Percentiles rank a stretch among this genome's conserved stretches.
These are phyloP conservation scores for Aspergillus fructus DNA, from an alignment of 2,329 filamentous ascomycete species.

Conservation along the genomic window DNA sequence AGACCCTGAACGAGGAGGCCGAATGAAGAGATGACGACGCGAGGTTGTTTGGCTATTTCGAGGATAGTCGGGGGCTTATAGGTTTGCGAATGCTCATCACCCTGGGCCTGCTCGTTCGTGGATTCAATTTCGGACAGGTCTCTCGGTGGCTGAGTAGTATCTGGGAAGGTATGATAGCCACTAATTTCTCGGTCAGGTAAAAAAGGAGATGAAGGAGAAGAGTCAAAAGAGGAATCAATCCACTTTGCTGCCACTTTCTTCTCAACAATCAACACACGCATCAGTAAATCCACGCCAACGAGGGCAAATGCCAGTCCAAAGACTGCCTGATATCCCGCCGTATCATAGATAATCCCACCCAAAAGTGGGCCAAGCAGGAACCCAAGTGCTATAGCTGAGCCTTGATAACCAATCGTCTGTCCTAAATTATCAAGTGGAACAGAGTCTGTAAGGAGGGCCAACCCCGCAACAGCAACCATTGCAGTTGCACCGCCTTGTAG, in stretches of 20 bases:
- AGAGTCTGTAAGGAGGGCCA: slow-evolving; percentile 60
- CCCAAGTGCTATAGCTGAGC: slow-evolving; percentile 58
- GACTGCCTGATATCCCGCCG: slow-evolving; percentile 58
- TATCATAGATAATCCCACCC: slow-evolving; percentile 61
- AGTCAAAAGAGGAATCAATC: slow-evolving; percentile 18
- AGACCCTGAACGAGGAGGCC: slow-evolving; percentile 52
- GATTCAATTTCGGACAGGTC: neutral
- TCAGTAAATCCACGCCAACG: slow-evolving; percentile 57
- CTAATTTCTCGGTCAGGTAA: slow-evolving; percentile 39
- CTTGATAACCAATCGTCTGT: slow-evolving; percentile 59
- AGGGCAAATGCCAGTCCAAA: slow-evolving; percentile 58
- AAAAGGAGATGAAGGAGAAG: slow-evolving; percentile 27
- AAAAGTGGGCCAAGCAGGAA: slow-evolving; percentile 58
- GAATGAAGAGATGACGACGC: slow-evolving; percentile 58
- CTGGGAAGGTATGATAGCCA: slow-evolving; percentile 25
- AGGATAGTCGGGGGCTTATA: slow-evolving; percentile 15
- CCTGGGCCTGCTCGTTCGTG: neutral
- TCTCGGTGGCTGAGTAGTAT: neutral
- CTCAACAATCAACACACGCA: slow-evolving; percentile 63
- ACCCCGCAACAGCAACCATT: slow-evolving; percentile 60
- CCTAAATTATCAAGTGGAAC: slow-evolving; percentile 58
- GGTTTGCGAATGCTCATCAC: neutral
- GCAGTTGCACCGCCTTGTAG: slow-evolving; percentile 59
- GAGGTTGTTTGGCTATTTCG: slow-evolving; percentile 37
- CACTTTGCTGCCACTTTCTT: slow-evolving; percentile 54